phyloP scores from a whole-genome alignment of 371 early-diverging fungal genomes.

The Mortierella sp. region DNA sequence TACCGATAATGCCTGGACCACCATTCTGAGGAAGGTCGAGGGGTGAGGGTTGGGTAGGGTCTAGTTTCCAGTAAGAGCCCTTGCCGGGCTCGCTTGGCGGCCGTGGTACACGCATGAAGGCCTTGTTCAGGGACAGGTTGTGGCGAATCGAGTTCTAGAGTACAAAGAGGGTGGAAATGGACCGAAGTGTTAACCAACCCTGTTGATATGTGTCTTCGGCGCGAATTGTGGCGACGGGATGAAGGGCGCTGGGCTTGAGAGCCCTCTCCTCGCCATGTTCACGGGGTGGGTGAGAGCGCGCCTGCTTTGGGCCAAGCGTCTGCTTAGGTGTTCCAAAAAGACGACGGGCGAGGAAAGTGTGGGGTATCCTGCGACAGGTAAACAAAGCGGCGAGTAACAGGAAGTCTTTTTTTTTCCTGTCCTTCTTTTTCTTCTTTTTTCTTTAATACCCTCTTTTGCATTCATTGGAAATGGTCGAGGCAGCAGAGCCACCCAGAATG shows the following conservation, averaged over 20 bases:
- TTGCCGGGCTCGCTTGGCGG: constrained; percentile 94
- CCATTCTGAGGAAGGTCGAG: constrained; percentile 8
- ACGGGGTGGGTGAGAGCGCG: no score
- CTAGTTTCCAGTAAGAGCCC: constrained; percentile 95
- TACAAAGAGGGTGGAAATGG: neutral
- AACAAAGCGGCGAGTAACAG: constrained; percentile 7
- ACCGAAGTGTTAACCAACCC: no score
- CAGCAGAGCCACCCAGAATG: no score
- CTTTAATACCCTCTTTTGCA: no score
- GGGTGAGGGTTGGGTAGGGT: constrained; percentile 53
- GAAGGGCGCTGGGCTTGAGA: no score
- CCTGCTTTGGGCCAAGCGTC: no score
- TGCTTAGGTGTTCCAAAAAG: neutral
- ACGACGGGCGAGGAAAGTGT: constrained; percentile 4
- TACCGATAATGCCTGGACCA: constrained; percentile 13
- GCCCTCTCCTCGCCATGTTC: no score
- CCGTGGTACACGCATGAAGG: constrained; percentile 92
- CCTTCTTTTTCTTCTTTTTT: no score
- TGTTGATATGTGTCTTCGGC: no score
- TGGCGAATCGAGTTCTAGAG: constrained; percentile 97
- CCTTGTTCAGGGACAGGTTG: constrained; percentile 96
- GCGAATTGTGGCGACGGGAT: no score
- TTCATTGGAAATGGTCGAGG: no score
- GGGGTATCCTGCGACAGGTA: neutral
- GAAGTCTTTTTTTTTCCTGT: constrained; percentile 3